phyloP scores from a whole-genome alignment of 2,329 filamentous ascomycete species.

The Fusarium humuli region DNA sequence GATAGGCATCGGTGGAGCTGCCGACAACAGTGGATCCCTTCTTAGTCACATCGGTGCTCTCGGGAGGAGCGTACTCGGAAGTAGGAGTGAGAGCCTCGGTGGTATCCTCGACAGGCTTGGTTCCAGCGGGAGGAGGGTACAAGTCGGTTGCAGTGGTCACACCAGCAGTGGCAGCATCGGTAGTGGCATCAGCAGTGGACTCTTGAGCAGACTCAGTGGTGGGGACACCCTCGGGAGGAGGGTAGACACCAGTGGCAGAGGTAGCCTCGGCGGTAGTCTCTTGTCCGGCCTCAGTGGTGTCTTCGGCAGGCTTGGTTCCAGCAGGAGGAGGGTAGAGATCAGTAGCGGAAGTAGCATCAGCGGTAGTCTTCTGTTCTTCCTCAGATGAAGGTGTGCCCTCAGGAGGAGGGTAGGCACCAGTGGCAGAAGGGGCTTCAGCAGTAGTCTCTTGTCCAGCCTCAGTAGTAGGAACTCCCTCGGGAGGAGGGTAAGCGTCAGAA shows the following conservation, averaged over 20 bases:
- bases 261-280: not conserved
- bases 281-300: conserved; percentile 5
- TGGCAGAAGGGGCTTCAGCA: not conserved
- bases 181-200: conserved; percentile 5
- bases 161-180: conserved; percentile 3
- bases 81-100: conserved; percentile 25
- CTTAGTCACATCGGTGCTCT: conserved; percentile 21
- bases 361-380: not conserved
- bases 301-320: not conserved
- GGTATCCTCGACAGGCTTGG: conserved; percentile 14
- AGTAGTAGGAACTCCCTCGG: not conserved
- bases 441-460: conserved; percentile 1
- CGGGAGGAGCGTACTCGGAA: conserved; percentile 16
- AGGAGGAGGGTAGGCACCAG: conserved; percentile 2
- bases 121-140: conserved; percentile 24
- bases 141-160: conserved; percentile 8
- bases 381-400: not conserved
- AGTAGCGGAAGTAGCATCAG: not conserved
- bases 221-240: conserved; percentile 1
- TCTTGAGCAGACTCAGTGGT: not conserved
- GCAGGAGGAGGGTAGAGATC: conserved; percentile 2
- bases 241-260: not conserved
- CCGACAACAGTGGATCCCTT: conserved; percentile 20
- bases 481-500: conserved; percentile 4
- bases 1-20: conserved; percentile 15